Evolutionary conservation across 169 alveolate species (phyloP).

Genomic region (Theileria annulata): DNA sequence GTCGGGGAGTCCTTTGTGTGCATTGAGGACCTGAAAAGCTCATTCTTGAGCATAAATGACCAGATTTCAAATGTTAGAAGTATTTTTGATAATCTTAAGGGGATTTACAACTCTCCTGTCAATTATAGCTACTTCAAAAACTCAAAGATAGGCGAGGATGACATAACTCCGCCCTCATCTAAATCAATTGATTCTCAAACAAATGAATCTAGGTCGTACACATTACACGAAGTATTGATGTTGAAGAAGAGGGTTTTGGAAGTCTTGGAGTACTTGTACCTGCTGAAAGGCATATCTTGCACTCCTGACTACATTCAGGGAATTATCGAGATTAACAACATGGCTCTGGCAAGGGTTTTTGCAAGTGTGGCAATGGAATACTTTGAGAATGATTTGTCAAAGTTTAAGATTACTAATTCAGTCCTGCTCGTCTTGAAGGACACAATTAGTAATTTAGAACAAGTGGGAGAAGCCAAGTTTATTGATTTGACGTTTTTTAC

Average conservation of each 20-base stretch:
- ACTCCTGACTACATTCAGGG: conserved; percentile 62
- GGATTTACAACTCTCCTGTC: conserved; percentile 1
- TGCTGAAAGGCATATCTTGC: conserved; percentile 25
- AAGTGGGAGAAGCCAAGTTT: conserved; percentile 58
- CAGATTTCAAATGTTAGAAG: conserved; percentile 26
- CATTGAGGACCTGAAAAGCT: conserved; percentile 43
- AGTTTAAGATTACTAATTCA: conserved; percentile 35
- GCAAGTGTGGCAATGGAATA: conserved; percentile 13
- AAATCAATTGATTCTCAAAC: background rate
- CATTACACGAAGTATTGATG: conserved; percentile 1
- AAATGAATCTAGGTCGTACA: background rate
- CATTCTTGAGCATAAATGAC: conserved; percentile 31
- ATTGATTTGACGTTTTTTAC: conserved; percentile 30
- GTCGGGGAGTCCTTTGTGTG: conserved; percentile 52
- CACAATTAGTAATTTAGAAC: conserved; percentile 32
- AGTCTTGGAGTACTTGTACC: conserved; percentile 26
- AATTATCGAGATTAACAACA: conserved; percentile 33
- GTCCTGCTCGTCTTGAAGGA: conserved; percentile 39
- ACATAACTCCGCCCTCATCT: background rate
- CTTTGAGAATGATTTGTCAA: conserved; percentile 18
- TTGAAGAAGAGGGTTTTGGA: conserved; percentile 9
- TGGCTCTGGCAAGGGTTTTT: conserved; percentile 46
- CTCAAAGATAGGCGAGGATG: background rate
- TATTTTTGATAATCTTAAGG: conserved; percentile 3
- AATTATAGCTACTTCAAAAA: background rate